Evolutionary conservation across 495 filamentous ascomycete species (phyloP).

Genomic region (Tuber umbilicatum): DNA sequence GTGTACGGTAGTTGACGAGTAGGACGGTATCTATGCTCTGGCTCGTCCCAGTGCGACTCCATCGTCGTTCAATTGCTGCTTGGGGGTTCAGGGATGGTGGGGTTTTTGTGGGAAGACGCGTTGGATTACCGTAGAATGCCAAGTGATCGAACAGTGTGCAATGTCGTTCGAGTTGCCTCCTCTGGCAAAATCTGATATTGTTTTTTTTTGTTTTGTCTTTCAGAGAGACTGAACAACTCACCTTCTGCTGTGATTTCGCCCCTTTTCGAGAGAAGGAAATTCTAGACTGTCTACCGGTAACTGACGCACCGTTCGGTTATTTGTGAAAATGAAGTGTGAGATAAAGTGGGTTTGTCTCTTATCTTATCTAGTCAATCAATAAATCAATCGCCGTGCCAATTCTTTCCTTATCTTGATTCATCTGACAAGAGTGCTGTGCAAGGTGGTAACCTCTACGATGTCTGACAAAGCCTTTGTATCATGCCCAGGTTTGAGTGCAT

Average conservation of each 20-base stretch:
- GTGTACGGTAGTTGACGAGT: slow-evolving; percentile 25
- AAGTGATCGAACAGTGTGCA: too few relatives aligned
- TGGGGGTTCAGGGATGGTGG: not conserved
- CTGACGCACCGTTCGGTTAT: too few relatives aligned
- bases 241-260: too few relatives aligned
- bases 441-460: not conserved
- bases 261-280: too few relatives aligned
- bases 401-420: not conserved
- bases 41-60: not conserved
- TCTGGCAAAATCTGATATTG: too few relatives aligned
- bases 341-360: not conserved
- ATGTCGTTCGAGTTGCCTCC: too few relatives aligned
- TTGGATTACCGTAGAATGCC: not conserved
- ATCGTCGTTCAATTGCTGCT: not conserved
- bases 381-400: not conserved
- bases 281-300: too few relatives aligned
- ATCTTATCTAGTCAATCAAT: not conserved
- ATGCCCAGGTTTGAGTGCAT: not conserved
- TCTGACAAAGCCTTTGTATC: not conserved
- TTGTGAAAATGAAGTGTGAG: not conserved
- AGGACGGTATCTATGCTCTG: slow-evolving; percentile 14
- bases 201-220: too few relatives aligned
- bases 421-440: not conserved
- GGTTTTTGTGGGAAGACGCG: not conserved
- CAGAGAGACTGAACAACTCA: too few relatives aligned